A percentile compares a stretch with the other conserved stretches of the same genome.
These are phyloP conservation scores for Biscutella laevigata DNA, from an alignment of 441 rosid species.

Conservation along the genomic window DNA sequence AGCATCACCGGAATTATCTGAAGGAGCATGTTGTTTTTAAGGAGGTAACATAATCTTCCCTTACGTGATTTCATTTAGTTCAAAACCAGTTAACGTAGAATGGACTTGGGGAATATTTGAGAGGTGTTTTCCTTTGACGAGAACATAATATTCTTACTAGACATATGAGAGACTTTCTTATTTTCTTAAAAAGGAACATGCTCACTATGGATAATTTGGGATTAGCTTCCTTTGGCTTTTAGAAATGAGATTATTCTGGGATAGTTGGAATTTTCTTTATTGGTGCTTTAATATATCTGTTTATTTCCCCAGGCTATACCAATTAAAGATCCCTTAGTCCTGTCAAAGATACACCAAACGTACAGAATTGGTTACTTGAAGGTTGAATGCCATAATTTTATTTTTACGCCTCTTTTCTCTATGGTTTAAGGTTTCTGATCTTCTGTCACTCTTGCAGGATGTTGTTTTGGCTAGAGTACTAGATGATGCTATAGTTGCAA, in stretches of 20 bases:
- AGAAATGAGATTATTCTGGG: neutral
- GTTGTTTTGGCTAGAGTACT: constrained; percentile 89
- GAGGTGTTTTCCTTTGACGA: neutral
- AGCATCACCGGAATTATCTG: constrained; percentile 74
- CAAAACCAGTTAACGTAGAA: neutral
- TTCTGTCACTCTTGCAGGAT: constrained; percentile 51
- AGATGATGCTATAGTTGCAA: constrained; percentile 85
- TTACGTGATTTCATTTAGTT: constrained; percentile 8
- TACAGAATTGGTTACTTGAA: constrained; percentile 94
- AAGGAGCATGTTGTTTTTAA: constrained; percentile 92
- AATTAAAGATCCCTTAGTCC: constrained; percentile 67
- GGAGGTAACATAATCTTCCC: constrained; percentile 52
- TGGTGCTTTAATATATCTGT: constrained; percentile 13
- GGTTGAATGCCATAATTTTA: constrained; percentile 38
- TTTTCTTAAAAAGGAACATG: neutral
- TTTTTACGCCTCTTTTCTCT: neutral
- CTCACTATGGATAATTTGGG: neutral
- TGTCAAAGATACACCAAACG: constrained; percentile 96
- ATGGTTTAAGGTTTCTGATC: constrained; percentile 26
- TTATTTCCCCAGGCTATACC: constrained; percentile 69
- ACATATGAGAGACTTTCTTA: neutral
- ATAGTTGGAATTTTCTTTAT: neutral
- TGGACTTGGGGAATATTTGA: neutral
- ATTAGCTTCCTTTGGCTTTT: neutral
- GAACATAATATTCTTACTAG: neutral